A percentile compares a stretch with the other conserved stretches of the same genome.
Conservation (phyloP, 371 early-diverging fungal species). For the Cokeromyces recurvatus region DNA sequence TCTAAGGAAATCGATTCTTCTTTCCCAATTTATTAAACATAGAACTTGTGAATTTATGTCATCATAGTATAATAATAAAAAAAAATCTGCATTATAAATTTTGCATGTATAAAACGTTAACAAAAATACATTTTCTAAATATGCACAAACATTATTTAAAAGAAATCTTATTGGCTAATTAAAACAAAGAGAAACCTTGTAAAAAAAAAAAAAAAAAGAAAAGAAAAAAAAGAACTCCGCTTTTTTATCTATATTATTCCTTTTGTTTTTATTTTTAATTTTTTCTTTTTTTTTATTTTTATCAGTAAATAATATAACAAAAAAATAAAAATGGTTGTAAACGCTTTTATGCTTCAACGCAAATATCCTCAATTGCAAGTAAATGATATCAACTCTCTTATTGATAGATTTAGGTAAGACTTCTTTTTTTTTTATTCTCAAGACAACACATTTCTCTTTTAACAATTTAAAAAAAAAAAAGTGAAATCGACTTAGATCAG, state of each 20-base stretch:
- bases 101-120: no score
- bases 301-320: not conserved
- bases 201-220: constrained; percentile 48
- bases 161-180: constrained; percentile 43
- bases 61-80: not conserved
- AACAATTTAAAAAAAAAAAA: constrained; percentile 16
- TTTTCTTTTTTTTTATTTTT: not conserved
- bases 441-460: not conserved
- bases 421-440: not conserved
- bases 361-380: constrained; percentile 50
- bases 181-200: constrained; percentile 35
- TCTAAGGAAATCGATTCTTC: constrained; percentile 64
- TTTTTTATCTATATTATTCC: not conserved
- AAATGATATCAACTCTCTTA: constrained; percentile 47
- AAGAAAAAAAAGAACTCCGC: constrained; percentile 54
- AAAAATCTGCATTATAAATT: no score
- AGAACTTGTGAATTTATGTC: no score
- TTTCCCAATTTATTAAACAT: constrained; percentile 83
- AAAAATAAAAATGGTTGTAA: constrained; percentile 24
- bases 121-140: no score
- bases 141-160: no score
- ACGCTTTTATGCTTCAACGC: constrained; percentile 41
- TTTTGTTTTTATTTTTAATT: not conserved
- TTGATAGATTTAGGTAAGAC: constrained; percentile 51
- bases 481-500: constrained; percentile 60